These are phyloP conservation scores for Sphagnum contortum DNA, from an alignment of 225 moss, liverwort and hornwort genomes.

Conservation along the genomic window DNA sequence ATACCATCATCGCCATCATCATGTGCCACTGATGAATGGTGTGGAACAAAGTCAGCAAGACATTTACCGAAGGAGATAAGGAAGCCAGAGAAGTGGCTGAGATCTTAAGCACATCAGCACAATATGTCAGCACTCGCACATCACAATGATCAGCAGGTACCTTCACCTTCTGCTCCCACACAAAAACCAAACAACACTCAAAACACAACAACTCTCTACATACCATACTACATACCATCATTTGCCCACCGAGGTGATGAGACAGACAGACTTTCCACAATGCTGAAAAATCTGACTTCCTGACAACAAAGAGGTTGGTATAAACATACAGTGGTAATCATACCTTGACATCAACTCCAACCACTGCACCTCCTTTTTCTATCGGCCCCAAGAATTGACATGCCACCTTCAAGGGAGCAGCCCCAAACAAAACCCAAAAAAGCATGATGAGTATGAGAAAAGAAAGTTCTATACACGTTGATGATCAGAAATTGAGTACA, in stretches of 20 bases:
- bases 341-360: conserved; percentile 95
- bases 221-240: not conserved
- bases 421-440: not conserved
- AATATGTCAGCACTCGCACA: conserved; percentile 59
- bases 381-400: conserved; percentile 76
- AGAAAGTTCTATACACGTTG: no score
- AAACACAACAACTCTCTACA: not conserved
- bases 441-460: not conserved
- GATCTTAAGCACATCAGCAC: conserved; percentile 64
- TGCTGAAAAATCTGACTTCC: no score
- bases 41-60: no score
- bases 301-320: no score
- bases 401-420: conserved; percentile 53
- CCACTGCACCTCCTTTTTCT: conserved; percentile 63
- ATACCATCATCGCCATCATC: no score
- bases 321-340: not conserved
- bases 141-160: conserved; percentile 85
- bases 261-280: no score
- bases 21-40: no score
- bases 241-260: not conserved
- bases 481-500: no score
- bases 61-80: conserved; percentile 46
- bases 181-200: conserved; percentile 2
- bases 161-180: conserved; percentile 87
- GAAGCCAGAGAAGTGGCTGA: conserved; percentile 56